A percentile compares a stretch with the other conserved stretches of the same genome.
Conservation (phyloP, 2,329 filamentous ascomycete genomes). For the Diaporthe vaccinii region DNA sequence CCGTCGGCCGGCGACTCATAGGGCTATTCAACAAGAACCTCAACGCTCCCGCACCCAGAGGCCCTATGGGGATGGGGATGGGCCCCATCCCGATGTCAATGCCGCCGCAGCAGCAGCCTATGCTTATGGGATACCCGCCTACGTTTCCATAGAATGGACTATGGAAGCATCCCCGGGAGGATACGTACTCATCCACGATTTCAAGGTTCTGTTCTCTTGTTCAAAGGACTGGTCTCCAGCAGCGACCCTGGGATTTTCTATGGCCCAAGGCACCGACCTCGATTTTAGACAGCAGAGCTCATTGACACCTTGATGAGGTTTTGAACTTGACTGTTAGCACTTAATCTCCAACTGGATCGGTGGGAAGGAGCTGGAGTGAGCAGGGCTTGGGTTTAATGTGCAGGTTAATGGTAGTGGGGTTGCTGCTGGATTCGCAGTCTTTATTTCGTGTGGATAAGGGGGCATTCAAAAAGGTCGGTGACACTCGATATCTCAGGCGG, state of each 20-base stretch:
- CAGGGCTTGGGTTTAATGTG: constrained; percentile 14
- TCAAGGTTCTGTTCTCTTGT: neutral
- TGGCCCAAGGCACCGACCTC: neutral
- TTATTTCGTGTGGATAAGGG: constrained; percentile 12
- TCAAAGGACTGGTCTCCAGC: neutral
- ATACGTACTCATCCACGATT: neutral
- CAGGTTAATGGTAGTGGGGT: constrained; percentile 13
- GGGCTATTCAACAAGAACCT: constrained; percentile 77
- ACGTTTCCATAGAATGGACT: constrained; percentile 16
- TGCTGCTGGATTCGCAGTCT: constrained; percentile 3
- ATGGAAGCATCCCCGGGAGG: neutral
- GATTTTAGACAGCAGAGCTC: neutral
- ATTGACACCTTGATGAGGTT: neutral
- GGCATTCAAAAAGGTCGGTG: constrained; percentile 1
- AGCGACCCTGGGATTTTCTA: neutral
- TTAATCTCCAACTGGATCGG: neutral
- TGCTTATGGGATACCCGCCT: constrained; percentile 39
- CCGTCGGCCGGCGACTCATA: constrained; percentile 81
- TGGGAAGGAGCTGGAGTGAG: neutral
- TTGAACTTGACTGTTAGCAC: neutral
- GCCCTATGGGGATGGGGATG: constrained; percentile 35
- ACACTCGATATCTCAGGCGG: constrained; percentile 2
- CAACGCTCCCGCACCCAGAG: constrained; percentile 36
- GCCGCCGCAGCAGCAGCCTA: constrained; percentile 33
- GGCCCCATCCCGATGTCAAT: constrained; percentile 32